Percentiles rank a stretch among this genome's conserved stretches.
Conservation (phyloP, 2,329 filamentous ascomycete species). For the Beauveria scarabaeidicola region DNA sequence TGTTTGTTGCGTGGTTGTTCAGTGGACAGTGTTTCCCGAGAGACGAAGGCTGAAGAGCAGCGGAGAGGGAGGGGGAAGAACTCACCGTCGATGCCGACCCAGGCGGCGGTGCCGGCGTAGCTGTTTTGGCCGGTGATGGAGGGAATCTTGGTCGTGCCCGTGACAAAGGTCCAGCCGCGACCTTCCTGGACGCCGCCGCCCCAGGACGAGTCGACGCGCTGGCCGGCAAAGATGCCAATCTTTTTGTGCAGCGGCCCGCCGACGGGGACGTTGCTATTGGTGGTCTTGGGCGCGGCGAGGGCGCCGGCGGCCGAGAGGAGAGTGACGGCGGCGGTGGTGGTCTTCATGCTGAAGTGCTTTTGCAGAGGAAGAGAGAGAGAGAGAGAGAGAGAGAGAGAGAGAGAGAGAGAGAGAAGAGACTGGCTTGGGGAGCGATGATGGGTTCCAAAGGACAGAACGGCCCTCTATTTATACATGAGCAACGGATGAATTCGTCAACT, state of each 20-base stretch:
- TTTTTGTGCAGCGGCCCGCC: not conserved
- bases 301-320: not conserved
- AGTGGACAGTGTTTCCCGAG: too few relatives aligned
- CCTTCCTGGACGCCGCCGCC: conserved; percentile 4
- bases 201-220: not conserved
- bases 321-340: not conserved
- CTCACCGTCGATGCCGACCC: conserved; percentile 35
- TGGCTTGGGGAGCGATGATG: not conserved
- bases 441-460: not conserved
- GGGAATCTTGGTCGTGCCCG: conserved; percentile 6
- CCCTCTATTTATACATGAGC: too few relatives aligned
- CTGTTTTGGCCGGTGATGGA: not conserved
- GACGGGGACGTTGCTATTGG: not conserved
- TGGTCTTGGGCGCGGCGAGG: not conserved
- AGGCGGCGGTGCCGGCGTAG: conserved; percentile 21
- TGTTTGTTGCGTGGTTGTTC: not conserved
- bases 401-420: not conserved
- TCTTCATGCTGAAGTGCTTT: conserved; percentile 1
- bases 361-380: not conserved
- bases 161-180: not conserved
- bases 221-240: not conserved
- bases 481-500: too few relatives aligned
- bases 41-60: too few relatives aligned
- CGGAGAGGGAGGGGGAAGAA: not conserved
- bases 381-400: not conserved